phyloP scores from a whole-genome alignment of 371 early-diverging fungal genomes.

The Chytridiales sp. region DNA sequence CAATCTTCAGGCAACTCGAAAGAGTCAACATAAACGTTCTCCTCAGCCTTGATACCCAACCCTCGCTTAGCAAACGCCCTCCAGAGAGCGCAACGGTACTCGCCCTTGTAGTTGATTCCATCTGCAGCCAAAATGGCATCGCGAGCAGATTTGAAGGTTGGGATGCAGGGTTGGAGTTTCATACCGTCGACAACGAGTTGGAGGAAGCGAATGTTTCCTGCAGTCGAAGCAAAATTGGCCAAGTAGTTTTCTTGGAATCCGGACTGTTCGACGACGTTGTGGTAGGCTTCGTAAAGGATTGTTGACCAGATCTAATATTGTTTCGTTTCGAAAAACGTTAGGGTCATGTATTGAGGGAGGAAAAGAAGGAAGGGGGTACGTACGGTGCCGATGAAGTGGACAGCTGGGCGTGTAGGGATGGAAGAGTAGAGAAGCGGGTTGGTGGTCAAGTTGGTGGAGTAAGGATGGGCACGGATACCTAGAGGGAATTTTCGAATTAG shows the following conservation, averaged over 20 bases:
- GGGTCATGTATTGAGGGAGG: too few species aligned
- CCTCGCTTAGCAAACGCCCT: constrained; percentile 89
- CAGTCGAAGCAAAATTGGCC: background rate
- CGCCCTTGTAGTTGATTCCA: constrained; percentile 66
- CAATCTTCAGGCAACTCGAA: too few species aligned
- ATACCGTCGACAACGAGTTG: constrained; percentile 43
- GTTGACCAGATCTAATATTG: constrained; percentile 44
- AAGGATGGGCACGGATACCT: constrained; percentile 35
- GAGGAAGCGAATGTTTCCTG: constrained; percentile 32
- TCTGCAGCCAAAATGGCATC: constrained; percentile 89
- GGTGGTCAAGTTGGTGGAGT: constrained; percentile 31
- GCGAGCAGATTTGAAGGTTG: constrained; percentile 82
- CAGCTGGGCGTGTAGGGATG: constrained; percentile 12
- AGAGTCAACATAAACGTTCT: too few species aligned
- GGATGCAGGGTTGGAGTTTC: constrained; percentile 89
- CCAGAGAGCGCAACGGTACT: constrained; percentile 79
- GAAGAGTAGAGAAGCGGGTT: constrained; percentile 31
- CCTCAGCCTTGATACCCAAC: too few species aligned
- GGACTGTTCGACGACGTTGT: constrained; percentile 69
- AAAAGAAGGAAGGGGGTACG: too few species aligned
- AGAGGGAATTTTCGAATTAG: too few species aligned
- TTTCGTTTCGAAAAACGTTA: too few species aligned
- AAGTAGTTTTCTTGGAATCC: constrained; percentile 36
- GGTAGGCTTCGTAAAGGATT: constrained; percentile 81
- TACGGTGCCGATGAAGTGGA: constrained; percentile 41